phyloP scores from a whole-genome alignment of 1,284 basidiomycete genomes.

The Athelia psychrophila region DNA sequence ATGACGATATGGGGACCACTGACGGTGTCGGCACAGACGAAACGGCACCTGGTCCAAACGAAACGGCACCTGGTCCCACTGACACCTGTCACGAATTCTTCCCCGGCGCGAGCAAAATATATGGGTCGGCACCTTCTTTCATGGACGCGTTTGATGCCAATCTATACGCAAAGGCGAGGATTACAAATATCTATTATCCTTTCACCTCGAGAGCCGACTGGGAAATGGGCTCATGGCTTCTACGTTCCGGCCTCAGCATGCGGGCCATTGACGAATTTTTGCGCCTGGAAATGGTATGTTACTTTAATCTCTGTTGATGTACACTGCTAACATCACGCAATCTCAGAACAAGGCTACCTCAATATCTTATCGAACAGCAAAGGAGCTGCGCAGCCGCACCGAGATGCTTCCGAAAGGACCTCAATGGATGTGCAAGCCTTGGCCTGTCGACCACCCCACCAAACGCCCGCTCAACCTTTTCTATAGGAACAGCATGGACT shows the following conservation, averaged over 20 bases:
- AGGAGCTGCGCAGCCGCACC: not conserved
- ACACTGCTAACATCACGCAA: not conserved
- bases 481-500: not conserved
- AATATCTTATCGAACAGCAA: not conserved
- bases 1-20: no score
- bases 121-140: not conserved
- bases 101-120: not conserved
- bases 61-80: not conserved
- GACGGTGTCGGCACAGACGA: no score
- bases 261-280: slow-evolving; percentile 3
- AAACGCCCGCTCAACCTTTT: not conserved
- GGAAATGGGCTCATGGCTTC: not conserved
- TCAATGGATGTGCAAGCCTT: not conserved
- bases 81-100: not conserved
- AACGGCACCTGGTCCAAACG: not conserved
- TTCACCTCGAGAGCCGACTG: not conserved
- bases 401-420: not conserved
- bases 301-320: not conserved
- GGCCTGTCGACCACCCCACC: not conserved
- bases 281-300: not conserved
- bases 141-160: not conserved
- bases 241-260: slow-evolving; percentile 4
- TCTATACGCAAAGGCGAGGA: not conserved
- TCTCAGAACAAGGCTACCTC: not conserved
- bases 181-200: not conserved